Evolutionary conservation across 1,139 yeast genomes (phyloP).

Genomic region (Hansenula lynferdii): DNA sequence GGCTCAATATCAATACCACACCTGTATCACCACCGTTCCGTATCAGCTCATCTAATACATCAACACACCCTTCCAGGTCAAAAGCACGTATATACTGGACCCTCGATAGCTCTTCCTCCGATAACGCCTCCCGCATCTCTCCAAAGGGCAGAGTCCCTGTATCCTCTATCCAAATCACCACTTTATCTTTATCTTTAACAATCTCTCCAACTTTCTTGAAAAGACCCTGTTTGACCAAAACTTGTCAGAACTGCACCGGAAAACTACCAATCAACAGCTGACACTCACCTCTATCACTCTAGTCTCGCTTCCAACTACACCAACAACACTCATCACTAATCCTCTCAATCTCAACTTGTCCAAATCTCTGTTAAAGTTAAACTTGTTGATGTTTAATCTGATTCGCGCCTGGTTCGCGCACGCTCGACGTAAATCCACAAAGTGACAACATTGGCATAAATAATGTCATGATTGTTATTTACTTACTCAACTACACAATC

Average conservation of each 20-base stretch:
- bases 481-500: too few relatives aligned
- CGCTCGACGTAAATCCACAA: too few relatives aligned
- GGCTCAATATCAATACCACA: background rate
- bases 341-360: too few relatives aligned
- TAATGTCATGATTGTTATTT: too few relatives aligned
- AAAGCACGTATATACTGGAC: background rate
- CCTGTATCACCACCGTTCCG: background rate
- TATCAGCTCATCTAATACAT: background rate
- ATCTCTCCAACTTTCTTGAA: too few relatives aligned
- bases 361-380: too few relatives aligned
- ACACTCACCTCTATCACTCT: background rate
- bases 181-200: background rate
- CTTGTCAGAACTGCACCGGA: too few relatives aligned
- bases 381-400: too few relatives aligned
- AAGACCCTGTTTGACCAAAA: too few relatives aligned
- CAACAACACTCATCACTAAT: background rate
- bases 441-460: too few relatives aligned
- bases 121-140: background rate
- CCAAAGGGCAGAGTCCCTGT: constrained; percentile 1
- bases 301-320: background rate
- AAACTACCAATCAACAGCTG: too few relatives aligned
- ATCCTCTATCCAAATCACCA: background rate
- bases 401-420: too few relatives aligned
- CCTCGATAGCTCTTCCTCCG: background rate
- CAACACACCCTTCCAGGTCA: constrained; percentile 1